phyloP scores from a whole-genome alignment of 192 early-diverging fungal species.

The Coemansia sp. region DNA sequence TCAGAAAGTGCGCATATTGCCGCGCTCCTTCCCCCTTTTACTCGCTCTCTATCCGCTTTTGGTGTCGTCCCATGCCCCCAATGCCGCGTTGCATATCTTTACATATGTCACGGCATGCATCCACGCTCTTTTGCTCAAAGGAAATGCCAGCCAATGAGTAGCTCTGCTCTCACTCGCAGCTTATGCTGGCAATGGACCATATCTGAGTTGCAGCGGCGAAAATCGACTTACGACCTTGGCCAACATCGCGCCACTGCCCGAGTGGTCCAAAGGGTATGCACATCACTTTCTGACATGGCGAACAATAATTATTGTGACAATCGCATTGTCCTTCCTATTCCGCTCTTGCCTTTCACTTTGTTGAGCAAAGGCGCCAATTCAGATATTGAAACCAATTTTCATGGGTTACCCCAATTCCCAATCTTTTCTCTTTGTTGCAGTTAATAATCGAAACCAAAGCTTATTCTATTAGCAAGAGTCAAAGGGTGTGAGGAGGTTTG shows the following conservation, averaged over 20 bases:
- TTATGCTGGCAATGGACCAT: not conserved
- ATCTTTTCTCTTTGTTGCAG: not conserved
- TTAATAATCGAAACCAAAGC: not conserved
- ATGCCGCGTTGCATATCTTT: not conserved
- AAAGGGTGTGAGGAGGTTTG: not conserved
- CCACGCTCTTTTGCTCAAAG: constrained; percentile 7
- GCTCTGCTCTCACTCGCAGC: not conserved
- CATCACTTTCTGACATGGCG: not conserved
- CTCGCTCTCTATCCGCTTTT: not conserved
- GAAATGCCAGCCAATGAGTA: not conserved
- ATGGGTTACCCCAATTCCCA: not conserved
- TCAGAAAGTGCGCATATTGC: constrained; percentile 6
- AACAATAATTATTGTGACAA: not conserved
- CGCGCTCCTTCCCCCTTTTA: not conserved
- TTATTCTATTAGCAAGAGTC: not conserved
- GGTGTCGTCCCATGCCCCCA: constrained; percentile 1
- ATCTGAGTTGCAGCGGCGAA: not conserved
- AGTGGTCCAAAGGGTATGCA: not conserved
- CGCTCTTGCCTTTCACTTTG: not conserved
- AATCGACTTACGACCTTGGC: not conserved
- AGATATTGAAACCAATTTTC: not conserved
- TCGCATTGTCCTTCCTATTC: not conserved
- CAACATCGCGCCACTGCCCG: not conserved
- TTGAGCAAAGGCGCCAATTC: constrained; percentile 1
- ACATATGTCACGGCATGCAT: not conserved